Evolutionary conservation across 768 basidiomycete genomes (phyloP).

Genomic region (Tricholoma saponaceum): DNA sequence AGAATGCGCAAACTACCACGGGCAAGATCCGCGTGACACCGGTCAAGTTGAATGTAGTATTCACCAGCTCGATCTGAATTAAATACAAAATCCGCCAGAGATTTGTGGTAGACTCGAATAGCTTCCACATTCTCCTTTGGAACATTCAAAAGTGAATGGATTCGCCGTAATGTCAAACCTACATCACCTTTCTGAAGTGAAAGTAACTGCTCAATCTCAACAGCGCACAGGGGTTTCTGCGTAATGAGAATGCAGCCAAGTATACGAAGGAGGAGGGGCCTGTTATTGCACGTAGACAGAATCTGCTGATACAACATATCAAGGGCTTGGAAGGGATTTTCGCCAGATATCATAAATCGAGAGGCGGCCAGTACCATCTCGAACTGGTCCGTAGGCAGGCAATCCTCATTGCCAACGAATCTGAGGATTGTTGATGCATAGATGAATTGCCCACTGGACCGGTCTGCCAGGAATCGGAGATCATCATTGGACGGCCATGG

Average conservation of each 20-base stretch:
- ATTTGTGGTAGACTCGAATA: not conserved
- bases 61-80: not conserved
- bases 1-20: not conserved
- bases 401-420: slow-evolving; percentile 3
- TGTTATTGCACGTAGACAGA: not conserved
- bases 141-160: not conserved
- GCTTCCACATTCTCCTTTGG: not conserved
- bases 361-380: not conserved
- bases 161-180: not conserved
- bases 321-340: not conserved
- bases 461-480: not conserved
- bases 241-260: not conserved
- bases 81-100: not conserved
- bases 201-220: not conserved
- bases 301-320: slow-evolving; percentile 1
- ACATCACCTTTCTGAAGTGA: not conserved
- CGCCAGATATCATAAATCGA: not conserved
- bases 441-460: slow-evolving; percentile 7
- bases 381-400: not conserved
- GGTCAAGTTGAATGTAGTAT: not conserved
- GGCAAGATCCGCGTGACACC: not conserved
- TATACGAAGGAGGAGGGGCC: not conserved
- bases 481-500: slow-evolving; percentile 4
- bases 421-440: slow-evolving; percentile 6
- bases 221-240: not conserved